These are phyloP conservation scores for Streptanthus diversifolius DNA, from an alignment of 345 rosid genomes.

Conservation along the genomic window DNA sequence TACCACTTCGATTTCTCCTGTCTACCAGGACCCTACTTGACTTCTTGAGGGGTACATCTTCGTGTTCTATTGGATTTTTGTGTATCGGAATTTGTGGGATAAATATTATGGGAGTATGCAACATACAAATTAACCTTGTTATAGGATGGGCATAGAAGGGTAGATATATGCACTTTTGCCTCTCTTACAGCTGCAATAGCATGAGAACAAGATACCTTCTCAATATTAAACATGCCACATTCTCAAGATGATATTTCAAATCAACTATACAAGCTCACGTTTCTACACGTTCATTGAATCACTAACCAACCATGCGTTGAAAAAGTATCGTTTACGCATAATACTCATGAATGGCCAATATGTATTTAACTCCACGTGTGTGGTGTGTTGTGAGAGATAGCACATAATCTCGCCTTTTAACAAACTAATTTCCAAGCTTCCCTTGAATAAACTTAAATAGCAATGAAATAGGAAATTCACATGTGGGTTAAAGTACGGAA, in stretches of 20 bases:
- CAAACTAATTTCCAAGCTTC: background rate
- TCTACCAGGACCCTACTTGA: too few relatives aligned
- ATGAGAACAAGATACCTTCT: background rate
- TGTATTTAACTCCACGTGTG: background rate
- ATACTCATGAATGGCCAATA: background rate
- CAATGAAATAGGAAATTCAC: background rate
- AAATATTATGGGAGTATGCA: too few relatives aligned
- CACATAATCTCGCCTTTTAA: background rate
- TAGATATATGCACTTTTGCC: too few relatives aligned
- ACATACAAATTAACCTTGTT: too few relatives aligned
- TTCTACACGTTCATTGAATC: too few relatives aligned
- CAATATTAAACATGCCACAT: background rate
- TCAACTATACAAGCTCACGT: too few relatives aligned
- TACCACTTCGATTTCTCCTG: too few relatives aligned
- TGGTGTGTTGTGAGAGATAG: background rate
- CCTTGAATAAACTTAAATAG: background rate
- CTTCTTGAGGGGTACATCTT: too few relatives aligned
- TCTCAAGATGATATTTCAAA: too few relatives aligned
- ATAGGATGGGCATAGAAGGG: too few relatives aligned
- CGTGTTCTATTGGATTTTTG: too few relatives aligned
- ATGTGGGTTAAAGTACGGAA: background rate
- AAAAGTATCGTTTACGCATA: background rate
- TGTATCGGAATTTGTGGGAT: too few relatives aligned
- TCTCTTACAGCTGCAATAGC: background rate
- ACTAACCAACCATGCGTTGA: background rate